These are phyloP conservation scores for Eucalyptus guilfoylei DNA, from an alignment of 345 rosid species.

Conservation along the genomic window DNA sequence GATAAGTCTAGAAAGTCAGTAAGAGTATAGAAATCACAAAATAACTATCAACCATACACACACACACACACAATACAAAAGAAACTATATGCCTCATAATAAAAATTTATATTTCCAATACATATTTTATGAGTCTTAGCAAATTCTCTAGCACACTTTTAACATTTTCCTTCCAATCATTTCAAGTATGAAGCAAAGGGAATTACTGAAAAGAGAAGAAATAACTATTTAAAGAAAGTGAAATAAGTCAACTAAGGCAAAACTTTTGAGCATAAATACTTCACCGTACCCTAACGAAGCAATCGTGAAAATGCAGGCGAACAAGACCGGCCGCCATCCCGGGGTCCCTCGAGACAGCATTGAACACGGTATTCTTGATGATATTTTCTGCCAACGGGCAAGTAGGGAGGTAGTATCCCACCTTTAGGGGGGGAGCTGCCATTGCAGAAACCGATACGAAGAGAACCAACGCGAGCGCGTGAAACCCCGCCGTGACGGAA, in stretches of 20 bases:
- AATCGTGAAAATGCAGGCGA: constrained; percentile 16
- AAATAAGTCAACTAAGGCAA: not conserved
- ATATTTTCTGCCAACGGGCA: constrained; percentile 9
- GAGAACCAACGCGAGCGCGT: not conserved
- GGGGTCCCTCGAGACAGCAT: not conserved
- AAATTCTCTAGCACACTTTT: not conserved
- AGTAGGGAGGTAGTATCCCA: not conserved
- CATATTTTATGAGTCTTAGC: not conserved
- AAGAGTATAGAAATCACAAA: not conserved
- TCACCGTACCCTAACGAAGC: constrained; percentile 11
- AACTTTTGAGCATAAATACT: not conserved
- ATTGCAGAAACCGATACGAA: not conserved
- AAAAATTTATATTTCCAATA: not conserved
- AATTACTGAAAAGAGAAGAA: not conserved
- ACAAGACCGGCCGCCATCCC: constrained; percentile 1
- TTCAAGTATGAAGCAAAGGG: not conserved
- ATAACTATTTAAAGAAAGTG: not conserved
- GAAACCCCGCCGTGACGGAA: not conserved
- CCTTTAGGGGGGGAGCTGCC: not conserved
- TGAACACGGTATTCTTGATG: not conserved
- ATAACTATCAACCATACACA: not conserved
- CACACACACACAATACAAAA: not conserved
- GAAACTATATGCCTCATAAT: not conserved
- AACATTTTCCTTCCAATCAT: not conserved
- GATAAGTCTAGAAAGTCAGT: not conserved